These are phyloP conservation scores for Termitomyces sp. DNA, from an alignment of 768 basidiomycete genomes.

Conservation along the genomic window DNA sequence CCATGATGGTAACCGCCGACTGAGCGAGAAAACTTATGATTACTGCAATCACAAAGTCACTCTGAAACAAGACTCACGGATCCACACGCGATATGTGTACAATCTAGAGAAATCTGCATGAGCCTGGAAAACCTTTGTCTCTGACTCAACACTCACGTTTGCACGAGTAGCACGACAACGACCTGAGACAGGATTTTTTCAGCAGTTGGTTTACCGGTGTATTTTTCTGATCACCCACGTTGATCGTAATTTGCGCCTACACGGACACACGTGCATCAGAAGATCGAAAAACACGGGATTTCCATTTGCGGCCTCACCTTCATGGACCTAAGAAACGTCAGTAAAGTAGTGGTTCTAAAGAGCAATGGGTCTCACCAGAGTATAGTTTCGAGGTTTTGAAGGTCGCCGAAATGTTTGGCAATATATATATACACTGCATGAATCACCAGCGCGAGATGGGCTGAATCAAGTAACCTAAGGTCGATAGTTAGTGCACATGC, in stretches of 20 bases:
- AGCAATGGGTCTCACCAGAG: constrained; percentile 4
- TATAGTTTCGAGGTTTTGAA: constrained; percentile 13
- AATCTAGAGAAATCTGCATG: constrained; percentile 24
- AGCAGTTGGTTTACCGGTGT: neutral
- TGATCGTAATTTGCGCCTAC: constrained; percentile 41
- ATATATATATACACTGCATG: constrained; percentile 28
- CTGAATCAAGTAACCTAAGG: constrained; percentile 24
- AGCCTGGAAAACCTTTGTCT: neutral
- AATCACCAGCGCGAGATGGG: constrained; percentile 26
- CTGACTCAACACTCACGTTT: constrained; percentile 29
- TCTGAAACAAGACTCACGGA: constrained; percentile 32
- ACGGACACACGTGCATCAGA: neutral
- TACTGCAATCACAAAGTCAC: neutral
- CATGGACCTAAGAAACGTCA: constrained; percentile 19
- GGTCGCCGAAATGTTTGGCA: constrained; percentile 23
- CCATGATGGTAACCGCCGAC: constrained; percentile 37
- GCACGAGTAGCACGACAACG: constrained; percentile 40
- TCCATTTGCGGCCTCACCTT: constrained; percentile 16
- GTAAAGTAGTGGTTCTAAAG: neutral
- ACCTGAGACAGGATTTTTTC: constrained; percentile 24
- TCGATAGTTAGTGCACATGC: neutral
- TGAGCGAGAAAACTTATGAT: constrained; percentile 8
- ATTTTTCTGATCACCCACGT: constrained; percentile 26
- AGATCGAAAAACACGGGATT: neutral
- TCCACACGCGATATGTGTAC: constrained; percentile 45